Evolutionary conservation across 345 rosid genomes (phyloP).

Genomic region (Brassica incana): DNA sequence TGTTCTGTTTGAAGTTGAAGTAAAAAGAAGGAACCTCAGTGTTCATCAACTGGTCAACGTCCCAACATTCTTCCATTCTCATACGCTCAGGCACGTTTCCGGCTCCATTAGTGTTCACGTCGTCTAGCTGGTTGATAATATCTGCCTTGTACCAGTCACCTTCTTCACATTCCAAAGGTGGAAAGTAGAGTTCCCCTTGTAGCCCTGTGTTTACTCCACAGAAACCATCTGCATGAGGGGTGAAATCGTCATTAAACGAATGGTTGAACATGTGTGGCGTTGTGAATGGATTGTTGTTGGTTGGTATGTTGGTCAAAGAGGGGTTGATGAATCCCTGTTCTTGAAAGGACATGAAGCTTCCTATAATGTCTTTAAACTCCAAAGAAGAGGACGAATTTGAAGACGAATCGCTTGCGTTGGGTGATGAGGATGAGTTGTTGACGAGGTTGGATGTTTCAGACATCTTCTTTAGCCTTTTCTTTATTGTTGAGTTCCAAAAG

Average conservation of each 20-base stretch:
- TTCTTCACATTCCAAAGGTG: slow-evolving; percentile 50
- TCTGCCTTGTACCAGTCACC: slow-evolving; percentile 38
- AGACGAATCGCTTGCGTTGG: slow-evolving; percentile 46
- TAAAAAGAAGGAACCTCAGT: slow-evolving; percentile 61
- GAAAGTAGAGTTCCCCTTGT: slow-evolving; percentile 51
- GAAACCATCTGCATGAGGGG: slow-evolving; percentile 33
- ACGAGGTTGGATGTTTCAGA: slow-evolving; percentile 36
- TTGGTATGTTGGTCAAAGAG: slow-evolving; percentile 47
- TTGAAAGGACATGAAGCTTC: slow-evolving; percentile 51
- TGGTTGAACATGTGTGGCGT: slow-evolving; percentile 18
- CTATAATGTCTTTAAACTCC: slow-evolving; percentile 50
- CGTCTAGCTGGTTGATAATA: slow-evolving; percentile 18
- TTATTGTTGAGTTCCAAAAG: slow-evolving; percentile 95
- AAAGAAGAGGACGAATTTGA: slow-evolving; percentile 56
- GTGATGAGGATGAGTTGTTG: slow-evolving; percentile 49
- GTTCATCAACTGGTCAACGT: slow-evolving; percentile 76
- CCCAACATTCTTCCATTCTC: slow-evolving; percentile 63
- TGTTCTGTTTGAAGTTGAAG: slow-evolving; percentile 50
- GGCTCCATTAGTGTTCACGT: slow-evolving; percentile 8
- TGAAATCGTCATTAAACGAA: slow-evolving; percentile 18
- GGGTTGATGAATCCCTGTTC: slow-evolving; percentile 53
- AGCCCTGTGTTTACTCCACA: slow-evolving; percentile 44
- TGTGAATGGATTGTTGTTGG: slow-evolving; percentile 22
- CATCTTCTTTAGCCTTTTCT: slow-evolving; percentile 79
- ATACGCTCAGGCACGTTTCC: slow-evolving; percentile 27